Percentiles rank a stretch among this genome's conserved stretches.
Evolutionary conservation across 371 early-diverging fungal species (phyloP).

Genomic region (Blakeslea trispora): DNA sequence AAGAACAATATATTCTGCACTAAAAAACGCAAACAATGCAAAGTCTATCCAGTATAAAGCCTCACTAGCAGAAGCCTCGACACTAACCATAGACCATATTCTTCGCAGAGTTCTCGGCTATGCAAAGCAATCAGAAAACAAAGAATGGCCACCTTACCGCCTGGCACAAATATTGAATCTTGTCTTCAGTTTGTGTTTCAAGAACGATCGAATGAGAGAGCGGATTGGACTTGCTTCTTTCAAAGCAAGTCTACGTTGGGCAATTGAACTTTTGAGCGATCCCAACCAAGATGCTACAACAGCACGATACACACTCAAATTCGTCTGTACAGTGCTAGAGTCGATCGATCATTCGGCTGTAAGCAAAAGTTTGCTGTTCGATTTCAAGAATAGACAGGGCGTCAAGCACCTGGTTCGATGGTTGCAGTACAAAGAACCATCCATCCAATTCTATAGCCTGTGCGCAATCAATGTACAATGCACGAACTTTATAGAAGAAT

Average conservation of each 20-base stretch:
- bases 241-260: constrained; percentile 7
- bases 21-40: not conserved
- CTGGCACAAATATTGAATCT: not conserved
- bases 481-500: not conserved
- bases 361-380: not conserved
- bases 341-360: not conserved
- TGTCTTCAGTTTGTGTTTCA: not conserved
- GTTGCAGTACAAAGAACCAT: not conserved
- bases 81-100: not conserved
- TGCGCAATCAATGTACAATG: constrained; percentile 1
- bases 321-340: constrained; percentile 7
- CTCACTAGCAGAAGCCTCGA: not conserved
- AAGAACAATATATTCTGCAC: not conserved
- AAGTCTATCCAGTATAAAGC: not conserved
- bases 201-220: not conserved
- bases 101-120: not conserved
- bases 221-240: constrained; percentile 8
- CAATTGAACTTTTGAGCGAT: not conserved
- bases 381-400: not conserved
- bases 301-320: constrained; percentile 1
- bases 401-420: not conserved
- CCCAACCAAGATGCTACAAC: not conserved
- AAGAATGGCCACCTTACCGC: not conserved
- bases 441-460: constrained; percentile 9
- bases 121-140: not conserved